Evolutionary conservation across 306 rosid species (phyloP), one percentile per base, ranked within the genome.

Genomic region (Oemleria cerasiformis): DNA sequence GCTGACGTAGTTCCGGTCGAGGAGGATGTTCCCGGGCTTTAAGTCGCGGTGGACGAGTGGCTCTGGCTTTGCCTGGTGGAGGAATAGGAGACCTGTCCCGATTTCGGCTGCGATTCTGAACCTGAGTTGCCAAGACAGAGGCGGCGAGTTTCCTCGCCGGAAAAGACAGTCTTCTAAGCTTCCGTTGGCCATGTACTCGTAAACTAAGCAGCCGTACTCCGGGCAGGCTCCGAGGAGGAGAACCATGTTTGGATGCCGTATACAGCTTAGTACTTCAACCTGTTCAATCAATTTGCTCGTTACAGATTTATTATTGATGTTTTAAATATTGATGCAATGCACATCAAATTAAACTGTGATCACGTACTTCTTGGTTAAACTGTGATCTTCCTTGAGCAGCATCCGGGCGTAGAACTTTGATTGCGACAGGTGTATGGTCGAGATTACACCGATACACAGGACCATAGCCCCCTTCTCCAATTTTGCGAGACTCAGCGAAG

Each of bases 391-490:
- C 98, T 77, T 90, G 98, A 44, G 90, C 84, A 5, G 98, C 98
- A 82, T 93, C 98, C 0, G 98, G 98, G 36, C 98, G 98, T 12
- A 93, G 87, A 83, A 90, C 96, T 82, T 93, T 93, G 11, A 93
- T 86, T 16, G 97, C 98, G 43, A 86, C 98, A 40, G 90, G 77
- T 64, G 98, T 93, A 64, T 90, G 96, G 67, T 93, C 98, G 25
- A 93, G 77, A 76, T 67, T 45, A 76, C 96, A 83, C 78, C 79
- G 86, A 38, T 83, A 93, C 17, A 93, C 98, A 1, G 98, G 98
- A 63, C 98, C 98, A 76, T 91, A 93, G 38, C 98, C 98, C 0
- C 98, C 98, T 86, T 93, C 98, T 62, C 98, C 98, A 63, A 93
- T 88, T 86, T 81, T 91, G 38, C 84, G 85, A n/a, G 91, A 86